phyloP scores from a whole-genome alignment of 805 yeast species.

The Spathaspora girioi region DNA sequence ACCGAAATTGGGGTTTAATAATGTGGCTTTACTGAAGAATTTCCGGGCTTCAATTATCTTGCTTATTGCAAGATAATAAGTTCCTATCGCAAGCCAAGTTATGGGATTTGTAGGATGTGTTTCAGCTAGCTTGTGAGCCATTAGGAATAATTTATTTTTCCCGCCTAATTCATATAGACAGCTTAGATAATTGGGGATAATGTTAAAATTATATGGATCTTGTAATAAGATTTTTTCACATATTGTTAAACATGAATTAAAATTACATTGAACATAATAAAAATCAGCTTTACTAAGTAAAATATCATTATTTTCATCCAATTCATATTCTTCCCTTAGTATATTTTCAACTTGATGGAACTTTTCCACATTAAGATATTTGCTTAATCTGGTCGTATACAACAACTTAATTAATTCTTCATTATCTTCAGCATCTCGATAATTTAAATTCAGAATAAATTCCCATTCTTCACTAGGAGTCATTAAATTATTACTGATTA shows the following conservation, averaged over 20 bases:
- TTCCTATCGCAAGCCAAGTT: constrained; percentile 91
- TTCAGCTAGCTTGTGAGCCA: constrained; percentile 85
- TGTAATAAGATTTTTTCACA: constrained; percentile 59
- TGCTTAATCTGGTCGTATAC: constrained; percentile 73
- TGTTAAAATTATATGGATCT: constrained; percentile 70
- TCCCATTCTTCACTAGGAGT: constrained; percentile 89
- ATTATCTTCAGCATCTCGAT: constrained; percentile 73
- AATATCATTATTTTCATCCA: constrained; percentile 68
- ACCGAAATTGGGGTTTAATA: constrained; percentile 83
- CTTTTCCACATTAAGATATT: constrained; percentile 56
- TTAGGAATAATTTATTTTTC: constrained; percentile 70
- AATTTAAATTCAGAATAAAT: constrained; percentile 58
- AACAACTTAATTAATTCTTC: constrained; percentile 74
- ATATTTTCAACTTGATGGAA: constrained; percentile 64
- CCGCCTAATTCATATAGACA: constrained; percentile 83
- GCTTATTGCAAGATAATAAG: constrained; percentile 74
- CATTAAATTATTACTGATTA: constrained; percentile 66
- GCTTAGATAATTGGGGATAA: constrained; percentile 76
- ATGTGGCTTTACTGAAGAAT: constrained; percentile 84
- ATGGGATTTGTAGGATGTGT: constrained; percentile 75
- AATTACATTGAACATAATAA: constrained; percentile 71
- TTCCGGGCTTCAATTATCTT: constrained; percentile 80
- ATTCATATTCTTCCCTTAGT: constrained; percentile 66
- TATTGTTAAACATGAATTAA: constrained; percentile 66
- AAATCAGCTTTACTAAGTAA: constrained; percentile 65